Evolutionary conservation across 2,329 filamentous ascomycete genomes (phyloP).

Genomic region (Talaromyces sp.): DNA sequence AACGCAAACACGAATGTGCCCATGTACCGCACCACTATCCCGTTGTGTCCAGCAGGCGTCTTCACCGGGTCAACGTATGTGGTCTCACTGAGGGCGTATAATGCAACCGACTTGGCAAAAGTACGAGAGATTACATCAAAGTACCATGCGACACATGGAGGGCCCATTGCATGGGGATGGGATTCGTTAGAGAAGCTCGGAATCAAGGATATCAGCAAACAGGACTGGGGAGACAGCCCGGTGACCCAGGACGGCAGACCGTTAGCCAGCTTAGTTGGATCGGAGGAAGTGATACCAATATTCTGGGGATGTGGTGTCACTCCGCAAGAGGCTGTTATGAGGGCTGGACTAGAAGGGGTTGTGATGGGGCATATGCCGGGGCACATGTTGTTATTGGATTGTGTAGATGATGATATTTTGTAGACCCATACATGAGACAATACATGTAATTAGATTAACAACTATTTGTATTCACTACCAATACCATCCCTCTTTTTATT

Average conservation of each 20-base stretch:
- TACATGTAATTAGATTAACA: neutral
- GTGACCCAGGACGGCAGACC: neutral
- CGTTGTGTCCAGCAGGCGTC: slow-evolving; percentile 53
- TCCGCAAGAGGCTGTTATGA: slow-evolving; percentile 60
- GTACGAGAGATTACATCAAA: slow-evolving; percentile 53
- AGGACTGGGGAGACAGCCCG: slow-evolving; percentile 55
- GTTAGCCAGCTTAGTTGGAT: slow-evolving; percentile 15
- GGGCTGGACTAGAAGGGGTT: slow-evolving; percentile 48
- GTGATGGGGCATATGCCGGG: slow-evolving; percentile 60
- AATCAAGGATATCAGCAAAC: slow-evolving; percentile 47
- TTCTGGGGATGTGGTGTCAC: slow-evolving; percentile 57
- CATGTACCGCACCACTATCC: slow-evolving; percentile 58
- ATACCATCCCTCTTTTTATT: neutral
- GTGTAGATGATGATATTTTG: slow-evolving; percentile 35
- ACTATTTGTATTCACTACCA: neutral
- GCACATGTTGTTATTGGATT: slow-evolving; percentile 58
- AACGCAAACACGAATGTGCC: slow-evolving; percentile 48
- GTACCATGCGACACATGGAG: slow-evolving; percentile 57
- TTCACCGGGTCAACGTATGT: slow-evolving; percentile 54
- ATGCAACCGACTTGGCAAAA: slow-evolving; percentile 42
- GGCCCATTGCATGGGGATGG: slow-evolving; percentile 63
- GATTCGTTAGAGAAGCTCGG: slow-evolving; percentile 49
- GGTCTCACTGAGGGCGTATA: slow-evolving; percentile 61
- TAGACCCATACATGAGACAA: neutral
- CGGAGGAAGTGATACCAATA: slow-evolving; percentile 32